Conservation (phyloP, 768 basidiomycete genomes). For the Agrocybe praecox region DNA sequence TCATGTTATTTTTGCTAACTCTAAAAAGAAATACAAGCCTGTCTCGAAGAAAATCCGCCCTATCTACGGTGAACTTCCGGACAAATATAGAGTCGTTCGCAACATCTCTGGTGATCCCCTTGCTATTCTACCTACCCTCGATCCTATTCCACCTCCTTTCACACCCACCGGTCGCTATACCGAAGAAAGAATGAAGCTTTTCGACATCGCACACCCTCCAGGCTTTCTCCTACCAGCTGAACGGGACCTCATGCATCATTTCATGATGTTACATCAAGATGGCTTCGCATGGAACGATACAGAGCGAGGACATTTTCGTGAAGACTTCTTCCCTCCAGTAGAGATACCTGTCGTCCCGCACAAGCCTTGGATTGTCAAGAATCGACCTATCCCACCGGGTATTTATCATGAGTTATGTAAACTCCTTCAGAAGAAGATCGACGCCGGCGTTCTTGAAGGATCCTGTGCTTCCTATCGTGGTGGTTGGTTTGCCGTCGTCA, state of each 20-base stretch:
- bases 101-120: constrained; percentile 31
- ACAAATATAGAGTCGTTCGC: constrained; percentile 25
- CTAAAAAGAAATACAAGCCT: constrained; percentile 31
- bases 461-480: constrained; percentile 39
- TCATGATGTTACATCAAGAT: constrained; percentile 22
- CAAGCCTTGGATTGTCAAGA: constrained; percentile 25
- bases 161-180: too few species aligned
- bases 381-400: constrained; percentile 33
- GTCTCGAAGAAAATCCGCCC: constrained; percentile 27
- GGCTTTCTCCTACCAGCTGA: constrained; percentile 30
- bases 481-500: too few species aligned
- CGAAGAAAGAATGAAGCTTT: too few species aligned
- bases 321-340: too few species aligned
- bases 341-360: constrained; percentile 35
- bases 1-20: background rate
- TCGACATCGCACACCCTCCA: too few species aligned
- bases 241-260: constrained; percentile 28
- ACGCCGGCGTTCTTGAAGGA: constrained; percentile 38
- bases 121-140: constrained; percentile 21
- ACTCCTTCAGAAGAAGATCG: constrained; percentile 37
- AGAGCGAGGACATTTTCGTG: too few species aligned
- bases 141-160: constrained; percentile 20
- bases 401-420: constrained; percentile 32
- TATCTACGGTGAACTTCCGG: constrained; percentile 21
- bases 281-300: too few species aligned